Conservation (phyloP, 139 green algal species). For the Tetraselmis striata region DNA sequence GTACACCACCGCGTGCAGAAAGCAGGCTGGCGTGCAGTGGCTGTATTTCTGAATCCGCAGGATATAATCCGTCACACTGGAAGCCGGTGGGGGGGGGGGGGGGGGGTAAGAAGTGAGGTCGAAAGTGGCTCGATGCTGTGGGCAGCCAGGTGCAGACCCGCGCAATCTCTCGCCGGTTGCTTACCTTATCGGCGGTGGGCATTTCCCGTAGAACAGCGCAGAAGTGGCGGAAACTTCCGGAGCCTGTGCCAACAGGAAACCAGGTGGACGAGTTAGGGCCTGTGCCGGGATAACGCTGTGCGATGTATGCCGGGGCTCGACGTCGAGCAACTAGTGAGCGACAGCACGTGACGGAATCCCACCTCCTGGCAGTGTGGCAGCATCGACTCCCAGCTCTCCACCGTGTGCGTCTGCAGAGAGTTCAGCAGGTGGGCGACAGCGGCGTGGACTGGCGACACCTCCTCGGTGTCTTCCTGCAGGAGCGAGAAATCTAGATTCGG, state of each 20-base stretch:
- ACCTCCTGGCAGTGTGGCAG: neutral
- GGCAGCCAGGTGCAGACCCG: too few relatives aligned
- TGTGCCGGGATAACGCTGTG: too few relatives aligned
- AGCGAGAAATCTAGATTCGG: neutral
- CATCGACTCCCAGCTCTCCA: neutral
- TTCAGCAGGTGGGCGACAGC: neutral
- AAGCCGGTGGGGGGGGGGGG: too few relatives aligned
- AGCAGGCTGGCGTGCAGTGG: conserved; percentile 2
- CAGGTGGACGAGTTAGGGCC: too few relatives aligned
- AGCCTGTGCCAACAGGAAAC: too few relatives aligned
- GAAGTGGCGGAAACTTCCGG: neutral
- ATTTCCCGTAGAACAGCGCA: neutral
- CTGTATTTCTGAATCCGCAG: conserved; percentile 4
- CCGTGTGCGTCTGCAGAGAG: neutral
- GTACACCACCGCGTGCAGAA: neutral
- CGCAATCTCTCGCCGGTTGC: too few relatives aligned
- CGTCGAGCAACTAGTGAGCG: too few relatives aligned
- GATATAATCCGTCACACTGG: conserved; percentile 2
- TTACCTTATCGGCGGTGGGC: neutral
- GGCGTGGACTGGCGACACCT: neutral
- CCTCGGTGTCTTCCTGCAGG: neutral
- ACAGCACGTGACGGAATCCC: too few relatives aligned
- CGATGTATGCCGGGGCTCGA: too few relatives aligned
- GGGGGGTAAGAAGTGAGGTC: too few relatives aligned
- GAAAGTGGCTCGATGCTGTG: too few relatives aligned